Conservation (phyloP, 495 filamentous ascomycete genomes). For the Podospora bellae-mahoneyi region DNA sequence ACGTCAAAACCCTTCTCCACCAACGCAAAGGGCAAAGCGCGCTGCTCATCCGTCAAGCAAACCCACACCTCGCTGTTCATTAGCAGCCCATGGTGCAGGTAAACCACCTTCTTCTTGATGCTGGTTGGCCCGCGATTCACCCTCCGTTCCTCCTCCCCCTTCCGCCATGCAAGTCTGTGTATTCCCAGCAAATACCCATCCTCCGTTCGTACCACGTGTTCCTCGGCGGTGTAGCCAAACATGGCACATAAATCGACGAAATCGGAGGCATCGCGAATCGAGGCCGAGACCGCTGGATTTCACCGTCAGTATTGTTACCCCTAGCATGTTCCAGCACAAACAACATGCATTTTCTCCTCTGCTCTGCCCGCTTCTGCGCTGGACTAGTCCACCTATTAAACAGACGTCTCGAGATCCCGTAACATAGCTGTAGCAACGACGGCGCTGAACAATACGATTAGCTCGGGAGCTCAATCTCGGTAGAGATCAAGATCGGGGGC, state of each 20-base stretch:
- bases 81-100: slow-evolving; percentile 91
- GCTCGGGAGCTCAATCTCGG: slow-evolving; percentile 23
- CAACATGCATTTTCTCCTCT: slow-evolving; percentile 51
- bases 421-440: slow-evolving; percentile 76
- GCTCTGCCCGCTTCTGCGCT: slow-evolving; percentile 60
- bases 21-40: slow-evolving; percentile 81
- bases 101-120: slow-evolving; percentile 79
- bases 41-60: slow-evolving; percentile 79
- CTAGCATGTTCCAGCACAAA: neutral
- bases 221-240: slow-evolving; percentile 88
- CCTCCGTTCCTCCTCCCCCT: slow-evolving; percentile 68
- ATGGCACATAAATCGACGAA: slow-evolving; percentile 88
- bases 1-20: slow-evolving; percentile 95
- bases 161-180: slow-evolving; percentile 78
- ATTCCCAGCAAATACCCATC: slow-evolving; percentile 93
- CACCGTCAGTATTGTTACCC: slow-evolving; percentile 21
- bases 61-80: slow-evolving; percentile 99
- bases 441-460: slow-evolving; percentile 50
- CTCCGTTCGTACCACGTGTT: slow-evolving; percentile 89
- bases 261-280: slow-evolving; percentile 69
- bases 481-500: neutral
- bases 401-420: slow-evolving; percentile 71
- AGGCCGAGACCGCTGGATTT: slow-evolving; percentile 45
- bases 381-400: slow-evolving; percentile 77
- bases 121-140: slow-evolving; percentile 72